phyloP scores from a whole-genome alignment of 31 red algal genomes.

The Odonthalia washingtoniensis region DNA sequence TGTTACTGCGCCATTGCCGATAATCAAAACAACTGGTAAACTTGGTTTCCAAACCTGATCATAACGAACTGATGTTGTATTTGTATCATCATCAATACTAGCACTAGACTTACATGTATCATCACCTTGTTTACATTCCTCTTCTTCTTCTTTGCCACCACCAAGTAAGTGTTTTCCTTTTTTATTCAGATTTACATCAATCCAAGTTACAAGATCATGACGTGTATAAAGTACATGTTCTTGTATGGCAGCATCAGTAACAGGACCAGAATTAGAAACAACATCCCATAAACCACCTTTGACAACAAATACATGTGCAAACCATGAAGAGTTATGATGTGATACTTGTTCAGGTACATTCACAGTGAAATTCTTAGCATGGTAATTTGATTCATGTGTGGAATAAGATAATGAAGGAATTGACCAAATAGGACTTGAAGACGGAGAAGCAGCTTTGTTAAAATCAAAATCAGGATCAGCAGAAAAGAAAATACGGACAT shows the following conservation, averaged over 20 bases:
- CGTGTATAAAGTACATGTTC: constrained; percentile 45
- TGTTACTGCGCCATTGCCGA: neutral
- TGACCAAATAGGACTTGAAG: neutral
- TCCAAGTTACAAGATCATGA: constrained; percentile 63
- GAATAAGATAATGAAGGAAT: neutral
- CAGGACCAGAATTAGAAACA: neutral
- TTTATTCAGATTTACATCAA: constrained; percentile 53
- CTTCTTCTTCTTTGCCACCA: neutral
- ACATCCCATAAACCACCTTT: constrained; percentile 31
- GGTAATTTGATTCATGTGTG: constrained; percentile 11
- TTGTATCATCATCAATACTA: neutral
- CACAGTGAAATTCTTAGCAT: constrained; percentile 50
- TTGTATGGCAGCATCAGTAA: constrained; percentile 11
- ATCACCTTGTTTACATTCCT: neutral
- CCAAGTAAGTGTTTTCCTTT: constrained; percentile 61
- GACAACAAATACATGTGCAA: constrained; percentile 67
- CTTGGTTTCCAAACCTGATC: constrained; percentile 77
- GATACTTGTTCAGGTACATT: constrained; percentile 55
- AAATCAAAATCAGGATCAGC: neutral
- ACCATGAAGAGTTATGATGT: constrained; percentile 49
- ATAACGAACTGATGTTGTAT: constrained; percentile 14
- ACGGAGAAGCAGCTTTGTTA: neutral
- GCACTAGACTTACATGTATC: neutral
- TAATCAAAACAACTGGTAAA: constrained; percentile 52
- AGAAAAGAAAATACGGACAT: neutral